Percentiles rank a stretch among this genome's conserved stretches.
phyloP scores from a whole-genome alignment of 2,329 filamentous ascomycete species.

The Penicillium sp. region DNA sequence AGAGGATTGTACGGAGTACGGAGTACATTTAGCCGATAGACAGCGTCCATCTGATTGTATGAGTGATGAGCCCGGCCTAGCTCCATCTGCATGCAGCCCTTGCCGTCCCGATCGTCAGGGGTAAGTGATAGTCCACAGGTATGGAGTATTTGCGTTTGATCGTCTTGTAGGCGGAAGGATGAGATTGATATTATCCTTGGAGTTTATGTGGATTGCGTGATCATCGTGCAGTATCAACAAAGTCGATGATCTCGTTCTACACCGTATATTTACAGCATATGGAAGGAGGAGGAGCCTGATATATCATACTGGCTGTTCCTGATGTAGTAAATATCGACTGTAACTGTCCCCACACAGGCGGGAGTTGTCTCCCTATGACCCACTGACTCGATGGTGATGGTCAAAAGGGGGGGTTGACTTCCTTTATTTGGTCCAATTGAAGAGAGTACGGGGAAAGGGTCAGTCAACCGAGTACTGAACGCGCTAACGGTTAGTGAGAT shows the following conservation, averaged over 20 bases:
- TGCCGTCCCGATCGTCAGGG: conserved; percentile 12
- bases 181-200: too few species aligned
- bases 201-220: neutral
- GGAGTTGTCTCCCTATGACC: neutral
- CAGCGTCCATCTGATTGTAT: neutral
- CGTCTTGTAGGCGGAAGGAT: neutral
- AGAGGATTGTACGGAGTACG: too few species aligned
- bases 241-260: neutral
- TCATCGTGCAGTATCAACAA: neutral
- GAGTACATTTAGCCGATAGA: too few species aligned
- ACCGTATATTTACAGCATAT: neutral
- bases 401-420: neutral
- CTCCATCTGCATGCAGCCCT: conserved; percentile 1
- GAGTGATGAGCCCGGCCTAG: neutral
- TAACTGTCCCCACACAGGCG: neutral
- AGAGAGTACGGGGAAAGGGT: neutral
- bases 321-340: neutral
- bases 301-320: neutral
- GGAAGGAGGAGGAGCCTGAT: too few species aligned
- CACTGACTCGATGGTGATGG: neutral
- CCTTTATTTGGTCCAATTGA: neutral
- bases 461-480: too few species aligned
- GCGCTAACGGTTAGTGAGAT: neutral
- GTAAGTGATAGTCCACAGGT: neutral
- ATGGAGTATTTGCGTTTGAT: neutral